Evolutionary conservation across 179 eudicot genomes (phyloP), one percentile per base, ranked within the genome.

Genomic region (Amaranthus tricolor): DNA sequence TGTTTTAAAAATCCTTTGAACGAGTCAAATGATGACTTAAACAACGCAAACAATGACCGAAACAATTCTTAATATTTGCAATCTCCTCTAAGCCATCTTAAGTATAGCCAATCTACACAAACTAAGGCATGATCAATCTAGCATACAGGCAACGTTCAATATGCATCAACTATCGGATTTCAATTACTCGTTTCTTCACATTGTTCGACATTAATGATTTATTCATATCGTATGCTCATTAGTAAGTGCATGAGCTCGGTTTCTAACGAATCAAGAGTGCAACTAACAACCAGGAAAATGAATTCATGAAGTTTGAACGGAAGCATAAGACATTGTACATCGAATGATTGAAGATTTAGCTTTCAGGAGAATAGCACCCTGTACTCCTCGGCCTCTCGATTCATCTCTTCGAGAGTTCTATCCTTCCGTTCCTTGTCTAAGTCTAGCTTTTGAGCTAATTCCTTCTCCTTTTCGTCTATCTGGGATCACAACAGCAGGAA

Each of bases 391-490:
- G 96, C 98, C 83, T 94, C 98, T 68, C 82, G 85, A 79, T 83
- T 84, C 97, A 86, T 92, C 83, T 94, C 98, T 49, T 90, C 96
- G 48, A 83, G 67, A 82, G 75, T 90, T 84, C 97, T 80, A 80
- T 94, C 98, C 76, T 85, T 92, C 72, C 98, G 84, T 72, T 94
- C 97, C 82, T 85, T 90, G 76, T 94, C 93, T 82, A 94, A 80
- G 86, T 92, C 92, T 40, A 94, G 90, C 82, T 85, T 91, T 80
- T 89, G 80, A 72, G 88, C 92, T 72, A 94, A 76, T 84, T 90
- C 90, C 85, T 88, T 89, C 91, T 90, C 98, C 88, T 92, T 92
- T 60, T 13, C 84, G 80, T 92, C 91, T 44, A 94, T 86, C 98
- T 94, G 76, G 78, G 55, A 60, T 70, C 75, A 54, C 66, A 57